Percentiles rank a stretch among this genome's conserved stretches.
Evolutionary conservation across 306 rosid species (phyloP).

Genomic region (Pyrus pyrifolia): DNA sequence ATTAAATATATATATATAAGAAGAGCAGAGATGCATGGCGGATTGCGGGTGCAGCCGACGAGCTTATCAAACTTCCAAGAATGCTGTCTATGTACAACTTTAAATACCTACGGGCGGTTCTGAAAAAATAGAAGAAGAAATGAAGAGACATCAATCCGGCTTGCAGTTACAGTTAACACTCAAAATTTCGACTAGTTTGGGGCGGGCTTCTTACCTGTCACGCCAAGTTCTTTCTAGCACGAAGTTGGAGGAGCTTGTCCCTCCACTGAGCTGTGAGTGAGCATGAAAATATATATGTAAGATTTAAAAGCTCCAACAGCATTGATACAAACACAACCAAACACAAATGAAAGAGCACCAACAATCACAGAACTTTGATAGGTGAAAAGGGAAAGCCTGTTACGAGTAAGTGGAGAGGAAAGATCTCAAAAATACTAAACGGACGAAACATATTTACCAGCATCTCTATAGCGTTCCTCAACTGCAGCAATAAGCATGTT

Average conservation of each 20-base stretch:
- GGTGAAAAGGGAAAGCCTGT: too few relatives aligned
- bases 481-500: slow-evolving; percentile 88
- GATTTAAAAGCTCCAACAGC: neutral
- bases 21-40: slow-evolving; percentile 1
- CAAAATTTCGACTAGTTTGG: neutral
- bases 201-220: slow-evolving; percentile 18
- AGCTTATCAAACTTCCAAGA: slow-evolving; percentile 11
- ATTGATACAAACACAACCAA: neutral
- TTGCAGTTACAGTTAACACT: neutral
- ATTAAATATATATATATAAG: neutral
- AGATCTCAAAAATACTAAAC: neutral
- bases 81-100: slow-evolving; percentile 28
- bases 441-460: slow-evolving; percentile 48
- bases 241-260: slow-evolving; percentile 50
- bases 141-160: neutral
- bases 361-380: neutral
- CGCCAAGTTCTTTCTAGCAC: slow-evolving; percentile 47
- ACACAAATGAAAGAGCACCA: neutral
- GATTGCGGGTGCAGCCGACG: neutral
- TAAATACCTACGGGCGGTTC: slow-evolving; percentile 13
- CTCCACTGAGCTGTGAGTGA: slow-evolving; percentile 51
- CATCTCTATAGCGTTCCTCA: slow-evolving; percentile 95
- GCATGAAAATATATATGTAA: neutral
- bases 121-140: neutral
- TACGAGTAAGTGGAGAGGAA: too few relatives aligned